Conservation (phyloP, 805 yeast species). For the Cyberlindnera xishuangbannaensis region DNA sequence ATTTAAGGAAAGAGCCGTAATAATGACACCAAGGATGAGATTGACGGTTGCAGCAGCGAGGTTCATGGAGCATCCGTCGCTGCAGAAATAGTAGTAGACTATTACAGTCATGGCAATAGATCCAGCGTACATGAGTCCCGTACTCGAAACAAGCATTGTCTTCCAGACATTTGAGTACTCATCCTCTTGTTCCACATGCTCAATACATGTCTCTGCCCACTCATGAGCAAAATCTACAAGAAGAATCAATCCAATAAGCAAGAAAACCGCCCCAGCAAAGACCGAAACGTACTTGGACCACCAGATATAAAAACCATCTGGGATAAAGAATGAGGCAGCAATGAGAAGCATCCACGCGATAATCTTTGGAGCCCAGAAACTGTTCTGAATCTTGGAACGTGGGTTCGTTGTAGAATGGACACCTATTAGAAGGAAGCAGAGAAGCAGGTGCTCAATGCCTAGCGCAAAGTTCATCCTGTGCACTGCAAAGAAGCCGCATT, state of each 20-base stretch:
- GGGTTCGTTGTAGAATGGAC: slow-evolving; percentile 75
- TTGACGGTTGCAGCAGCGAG: slow-evolving; percentile 81
- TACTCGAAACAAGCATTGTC: slow-evolving; percentile 76
- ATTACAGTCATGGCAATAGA: slow-evolving; percentile 65
- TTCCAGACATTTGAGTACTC: slow-evolving; percentile 64
- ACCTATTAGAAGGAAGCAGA: slow-evolving; percentile 64
- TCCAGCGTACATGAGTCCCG: slow-evolving; percentile 75
- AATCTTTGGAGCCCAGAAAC: slow-evolving; percentile 82
- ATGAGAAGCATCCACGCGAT: slow-evolving; percentile 51
- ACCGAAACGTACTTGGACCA: slow-evolving; percentile 93
- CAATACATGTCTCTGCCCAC: slow-evolving; percentile 96
- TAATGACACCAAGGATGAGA: slow-evolving; percentile 54
- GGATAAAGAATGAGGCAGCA: slow-evolving; percentile 66
- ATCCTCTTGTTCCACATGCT: slow-evolving; percentile 80
- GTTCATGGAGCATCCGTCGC: slow-evolving; percentile 79
- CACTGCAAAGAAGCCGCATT: slow-evolving; percentile 93
- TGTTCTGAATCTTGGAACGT: slow-evolving; percentile 81
- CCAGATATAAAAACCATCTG: slow-evolving; percentile 78
- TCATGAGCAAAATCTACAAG: slow-evolving; percentile 96
- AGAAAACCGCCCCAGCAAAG: slow-evolving; percentile 74
- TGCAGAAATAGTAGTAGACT: slow-evolving; percentile 82
- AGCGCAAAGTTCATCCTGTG: slow-evolving; percentile 86
- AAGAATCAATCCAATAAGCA: slow-evolving; percentile 83
- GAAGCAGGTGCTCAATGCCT: slow-evolving; percentile 67
- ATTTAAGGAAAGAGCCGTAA: slow-evolving; percentile 67